Evolutionary conservation across 192 early-diverging fungal species (phyloP).

Genomic region (Piromyces finnis): DNA sequence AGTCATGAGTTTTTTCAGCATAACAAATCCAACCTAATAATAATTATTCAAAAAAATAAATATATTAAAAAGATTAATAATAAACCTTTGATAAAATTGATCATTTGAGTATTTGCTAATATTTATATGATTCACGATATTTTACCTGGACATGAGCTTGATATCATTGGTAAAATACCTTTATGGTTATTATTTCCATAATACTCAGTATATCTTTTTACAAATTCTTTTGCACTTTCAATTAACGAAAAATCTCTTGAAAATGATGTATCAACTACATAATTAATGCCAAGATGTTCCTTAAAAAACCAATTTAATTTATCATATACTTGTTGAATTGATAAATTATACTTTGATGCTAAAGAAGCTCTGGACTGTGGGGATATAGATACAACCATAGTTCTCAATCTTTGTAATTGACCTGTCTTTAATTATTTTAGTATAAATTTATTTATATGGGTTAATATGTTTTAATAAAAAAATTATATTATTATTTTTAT

Average conservation of each 20-base stretch:
- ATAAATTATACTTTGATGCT: slow-evolving; percentile 62
- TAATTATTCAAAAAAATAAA: too few species aligned
- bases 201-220: slow-evolving; percentile 34
- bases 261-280: slow-evolving; percentile 79
- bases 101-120: too few species aligned
- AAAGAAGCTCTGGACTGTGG: slow-evolving; percentile 83
- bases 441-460: too few species aligned
- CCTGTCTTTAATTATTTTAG: not conserved
- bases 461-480: too few species aligned
- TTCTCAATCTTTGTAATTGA: slow-evolving; percentile 15
- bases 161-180: slow-evolving; percentile 24
- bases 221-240: slow-evolving; percentile 77
- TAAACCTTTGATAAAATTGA: too few species aligned
- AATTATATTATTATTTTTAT: too few species aligned
- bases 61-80: too few species aligned
- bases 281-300: slow-evolving; percentile 50
- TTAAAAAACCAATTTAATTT: slow-evolving; percentile 61
- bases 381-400: slow-evolving; percentile 72
- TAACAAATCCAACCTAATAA: slow-evolving; percentile 90
- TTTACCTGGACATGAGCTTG: slow-evolving; percentile 28
- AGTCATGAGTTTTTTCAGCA: slow-evolving; percentile 91
- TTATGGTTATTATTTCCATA: slow-evolving; percentile 4
- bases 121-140: too few species aligned
- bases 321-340: slow-evolving; percentile 45
- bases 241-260: slow-evolving; percentile 72